Evolutionary conservation across 441 rosid genomes (phyloP), one percentile per base, ranked within the genome.

Genomic region (Syzygium syzygioides): DNA sequence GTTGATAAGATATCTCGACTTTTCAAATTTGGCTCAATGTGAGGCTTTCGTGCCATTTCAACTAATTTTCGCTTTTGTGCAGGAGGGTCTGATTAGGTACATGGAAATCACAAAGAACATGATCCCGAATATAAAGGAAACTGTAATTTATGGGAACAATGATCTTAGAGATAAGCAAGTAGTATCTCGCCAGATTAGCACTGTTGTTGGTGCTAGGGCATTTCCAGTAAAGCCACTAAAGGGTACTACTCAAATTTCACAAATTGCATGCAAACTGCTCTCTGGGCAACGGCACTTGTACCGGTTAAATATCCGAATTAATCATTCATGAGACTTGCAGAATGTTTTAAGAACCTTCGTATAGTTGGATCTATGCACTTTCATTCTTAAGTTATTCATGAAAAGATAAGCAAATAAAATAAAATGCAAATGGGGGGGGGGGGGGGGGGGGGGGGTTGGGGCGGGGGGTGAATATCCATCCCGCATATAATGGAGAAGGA

Each of bases 371-470:
- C 17, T 7, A n/a, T 62, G 71, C 37, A 14, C 20, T 62, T n/a
- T 34, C n/a, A 15, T 7, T 62, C 17, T 62, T n/a, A n/a, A n/a
- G 20, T n/a, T 14, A 62, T 62, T 30, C 71, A n/a, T n/a, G 34
- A n/a, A 14, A 17, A 14, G 32, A 14, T 55, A 5, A 14, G 71
- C 71, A 62, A 30, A 14, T 14, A 62, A n/a, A 62, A 15, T n/a
- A n/a, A 62, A n/a, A 62, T 62, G 19, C n/a, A n/a, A 9, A n/a
- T 1, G 12, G 13, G 26, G 5, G 0, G 0, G 1, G 18, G 32
- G 32, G 3, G 19, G 2, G n/a, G n/a, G n/a, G n/a, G n/a, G n/a
- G n/a, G n/a, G n/a, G n/a, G n/a, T n/a, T n/a, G n/a, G n/a, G n/a
- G n/a, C n/a, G 18, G 32, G 32, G 3, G 19, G 2, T 14, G 71